phyloP scores from a whole-genome alignment of 2,329 filamentous ascomycete genomes.

The Uncinocarpus reesii region DNA sequence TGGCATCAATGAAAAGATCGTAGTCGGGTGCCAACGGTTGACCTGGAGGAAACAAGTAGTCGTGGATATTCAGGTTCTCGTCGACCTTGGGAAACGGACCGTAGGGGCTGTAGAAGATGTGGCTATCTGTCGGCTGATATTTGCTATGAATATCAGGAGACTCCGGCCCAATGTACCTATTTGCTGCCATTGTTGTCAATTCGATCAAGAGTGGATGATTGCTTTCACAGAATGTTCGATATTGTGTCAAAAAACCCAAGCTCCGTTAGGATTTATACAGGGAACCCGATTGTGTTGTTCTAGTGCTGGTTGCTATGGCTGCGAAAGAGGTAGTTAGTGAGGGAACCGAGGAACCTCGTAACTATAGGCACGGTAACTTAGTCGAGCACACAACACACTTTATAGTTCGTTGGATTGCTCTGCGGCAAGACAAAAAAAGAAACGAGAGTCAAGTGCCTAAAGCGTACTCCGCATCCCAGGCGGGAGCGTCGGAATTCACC shows the following conservation, averaged over 20 bases:
- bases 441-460: no score
- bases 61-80: constrained; percentile 12
- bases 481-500: background rate
- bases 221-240: no score
- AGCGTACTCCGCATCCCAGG: background rate
- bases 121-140: constrained; percentile 14
- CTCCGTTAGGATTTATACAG: no score
- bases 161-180: constrained; percentile 5
- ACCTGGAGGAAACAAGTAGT: constrained; percentile 12
- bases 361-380: no score
- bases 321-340: no score
- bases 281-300: no score
- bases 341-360: no score
- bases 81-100: constrained; percentile 13
- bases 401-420: no score
- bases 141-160: constrained; percentile 10
- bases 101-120: constrained; percentile 13
- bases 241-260: no score
- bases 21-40: constrained; percentile 10
- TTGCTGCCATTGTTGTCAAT: constrained; percentile 6
- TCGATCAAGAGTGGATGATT: background rate
- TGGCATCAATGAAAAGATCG: constrained; percentile 14
- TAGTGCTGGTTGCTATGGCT: no score
- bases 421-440: no score
- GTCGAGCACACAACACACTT: no score